These are phyloP conservation scores for Globisporangium paroecandrum DNA, from an alignment of 352 stramenopile species.

Conservation along the genomic window DNA sequence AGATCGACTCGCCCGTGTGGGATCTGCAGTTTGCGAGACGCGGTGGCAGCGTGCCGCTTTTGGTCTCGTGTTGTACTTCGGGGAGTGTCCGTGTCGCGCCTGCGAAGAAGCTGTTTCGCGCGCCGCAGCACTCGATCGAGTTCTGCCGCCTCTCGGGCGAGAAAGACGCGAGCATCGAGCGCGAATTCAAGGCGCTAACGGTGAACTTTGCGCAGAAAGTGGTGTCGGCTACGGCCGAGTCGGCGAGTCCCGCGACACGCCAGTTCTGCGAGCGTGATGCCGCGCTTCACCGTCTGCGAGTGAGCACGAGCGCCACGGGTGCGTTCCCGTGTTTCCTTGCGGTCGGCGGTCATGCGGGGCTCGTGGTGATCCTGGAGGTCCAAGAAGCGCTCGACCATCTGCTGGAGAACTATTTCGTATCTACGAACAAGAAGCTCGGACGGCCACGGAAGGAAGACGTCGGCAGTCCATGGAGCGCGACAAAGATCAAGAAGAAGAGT, in stretches of 20 bases:
- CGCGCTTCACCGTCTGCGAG: slow-evolving; percentile 63
- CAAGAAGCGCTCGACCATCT: slow-evolving; percentile 57
- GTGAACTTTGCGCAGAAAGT: slow-evolving; percentile 49
- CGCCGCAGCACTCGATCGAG: slow-evolving; percentile 64
- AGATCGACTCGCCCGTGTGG: slow-evolving; percentile 84
- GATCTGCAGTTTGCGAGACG: slow-evolving; percentile 61
- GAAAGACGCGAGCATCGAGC: slow-evolving; percentile 47
- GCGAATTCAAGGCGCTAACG: slow-evolving; percentile 51
- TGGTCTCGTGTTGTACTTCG: slow-evolving; percentile 68
- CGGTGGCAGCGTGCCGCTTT: slow-evolving; percentile 33
- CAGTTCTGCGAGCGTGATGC: slow-evolving; percentile 77
- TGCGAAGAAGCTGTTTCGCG: slow-evolving; percentile 60
- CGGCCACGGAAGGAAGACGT: slow-evolving; percentile 23
- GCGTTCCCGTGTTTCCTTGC: slow-evolving; percentile 65
- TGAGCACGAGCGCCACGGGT: slow-evolving; percentile 40
- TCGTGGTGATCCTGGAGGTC: slow-evolving; percentile 74
- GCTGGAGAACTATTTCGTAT: slow-evolving; percentile 47
- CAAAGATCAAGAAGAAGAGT: slow-evolving; percentile 35
- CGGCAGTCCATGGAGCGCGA: not conserved
- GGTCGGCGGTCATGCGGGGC: slow-evolving; percentile 56
- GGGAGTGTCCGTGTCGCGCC: slow-evolving; percentile 62
- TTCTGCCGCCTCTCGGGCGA: slow-evolving; percentile 59
- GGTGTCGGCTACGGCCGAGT: slow-evolving; percentile 42
- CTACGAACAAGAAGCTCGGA: slow-evolving; percentile 48
- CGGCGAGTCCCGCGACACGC: slow-evolving; percentile 35